Base-by-base conservation (phyloP, 2,329 filamentous ascomycete genomes). In the Xylaria sp. region DNA sequence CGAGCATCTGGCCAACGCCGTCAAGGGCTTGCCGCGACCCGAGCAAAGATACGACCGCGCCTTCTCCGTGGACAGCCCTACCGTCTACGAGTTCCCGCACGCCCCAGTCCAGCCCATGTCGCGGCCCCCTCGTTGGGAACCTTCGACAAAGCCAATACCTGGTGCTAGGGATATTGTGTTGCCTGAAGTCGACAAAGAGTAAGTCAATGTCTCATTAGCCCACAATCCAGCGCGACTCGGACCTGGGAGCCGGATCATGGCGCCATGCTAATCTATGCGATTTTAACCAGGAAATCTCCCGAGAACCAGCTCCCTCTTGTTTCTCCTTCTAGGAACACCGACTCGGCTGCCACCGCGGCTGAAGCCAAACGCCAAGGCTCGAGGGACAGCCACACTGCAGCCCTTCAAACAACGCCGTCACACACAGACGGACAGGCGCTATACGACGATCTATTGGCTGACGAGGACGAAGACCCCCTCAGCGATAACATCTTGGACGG, bases 11-110 rank as follows among this genome's bases (percentile, higher is more conserved):
- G 70, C 74, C 60, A 71, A 70, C 51, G 72, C 72, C 49, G 73
- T 73, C 51, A 73, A 77, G 55, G 78, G 80, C 62, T 76, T 83
- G 21, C 77, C 79, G 43, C 78, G 79, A 64, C 82, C 84, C n/a
- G 82, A 83, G 50, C 79, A 82, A 64, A 76, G 84, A 52, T 86
- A 84, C 71, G 79, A 80, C n/a, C 80, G 85, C 64, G 81, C 83
- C 33, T 83, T 77, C 68, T 83, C 84, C 14, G 73, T 87, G 57
- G 85, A 88, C 73, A 88, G 85, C 72, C 86, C 85, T 64, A 87
- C 84, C 33, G 76, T 88, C 51, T 88, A 88, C 81, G 84, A 87
- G 70, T 87, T 85, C 69, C 82, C 82, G 54, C 66, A 61, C 52
- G 67, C 63, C 67, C 69, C 69, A 33, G 38, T 61, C 52, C 64